These are phyloP conservation scores for Colletotrichum graminicola DNA, from an alignment of 2,329 filamentous ascomycete species.

Conservation along the genomic window DNA sequence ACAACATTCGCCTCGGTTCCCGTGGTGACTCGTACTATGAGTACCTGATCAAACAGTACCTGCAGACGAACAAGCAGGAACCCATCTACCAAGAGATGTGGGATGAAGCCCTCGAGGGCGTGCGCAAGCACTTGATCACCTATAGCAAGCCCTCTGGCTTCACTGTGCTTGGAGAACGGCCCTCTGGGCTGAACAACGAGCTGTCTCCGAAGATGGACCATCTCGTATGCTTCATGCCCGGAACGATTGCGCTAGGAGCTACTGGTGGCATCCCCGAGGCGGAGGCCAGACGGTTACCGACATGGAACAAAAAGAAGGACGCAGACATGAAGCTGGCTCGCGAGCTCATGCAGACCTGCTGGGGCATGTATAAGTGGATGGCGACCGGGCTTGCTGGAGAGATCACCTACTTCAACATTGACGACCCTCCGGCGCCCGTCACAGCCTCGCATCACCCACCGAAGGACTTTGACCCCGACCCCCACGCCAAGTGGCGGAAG, in stretches of 20 bases:
- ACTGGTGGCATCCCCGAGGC: conserved; percentile 83
- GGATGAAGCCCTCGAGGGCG: conserved; percentile 84
- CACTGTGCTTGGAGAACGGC: conserved; percentile 91
- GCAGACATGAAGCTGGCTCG: conserved; percentile 88
- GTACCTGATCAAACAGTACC: conserved; percentile 98
- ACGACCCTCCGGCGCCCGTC: conserved; percentile 74
- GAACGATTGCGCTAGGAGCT: conserved; percentile 89
- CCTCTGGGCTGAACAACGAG: conserved; percentile 73
- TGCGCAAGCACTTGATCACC: conserved; percentile 92
- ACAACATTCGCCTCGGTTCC: conserved; percentile 92
- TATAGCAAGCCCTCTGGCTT: conserved; percentile 85
- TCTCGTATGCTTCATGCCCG: conserved; percentile 96
- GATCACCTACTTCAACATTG: conserved; percentile 90
- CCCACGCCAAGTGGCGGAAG: conserved; percentile 75
- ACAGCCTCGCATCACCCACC: conserved; percentile 64
- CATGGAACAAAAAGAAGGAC: conserved; percentile 84
- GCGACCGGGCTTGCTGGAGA: conserved; percentile 93
- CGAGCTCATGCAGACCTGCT: conserved; percentile 96
- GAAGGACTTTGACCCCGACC: conserved; percentile 62
- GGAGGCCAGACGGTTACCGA: conserved; percentile 77
- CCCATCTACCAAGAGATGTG: conserved; percentile 92
- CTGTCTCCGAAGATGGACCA: conserved; percentile 97
- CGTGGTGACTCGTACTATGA: conserved; percentile 98
- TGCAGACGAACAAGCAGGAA: conserved; percentile 91
- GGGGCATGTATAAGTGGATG: conserved; percentile 95